phyloP scores from a whole-genome alignment of 148 eudicot species.

The Fallopia convolvulus region DNA sequence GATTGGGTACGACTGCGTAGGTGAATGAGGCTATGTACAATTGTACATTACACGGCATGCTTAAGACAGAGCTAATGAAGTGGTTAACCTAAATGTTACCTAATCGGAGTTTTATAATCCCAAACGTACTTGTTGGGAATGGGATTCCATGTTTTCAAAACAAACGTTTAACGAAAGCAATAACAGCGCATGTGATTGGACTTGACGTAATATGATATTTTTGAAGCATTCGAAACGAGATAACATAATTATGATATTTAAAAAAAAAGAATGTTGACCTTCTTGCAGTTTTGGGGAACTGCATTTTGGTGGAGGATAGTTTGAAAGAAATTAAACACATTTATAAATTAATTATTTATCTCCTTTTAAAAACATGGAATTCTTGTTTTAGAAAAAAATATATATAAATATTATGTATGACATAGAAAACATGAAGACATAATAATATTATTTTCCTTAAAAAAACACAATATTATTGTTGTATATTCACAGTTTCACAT shows the following conservation, averaged over 20 bases:
- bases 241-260: too few species aligned
- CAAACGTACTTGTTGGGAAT: neutral
- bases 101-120: neutral
- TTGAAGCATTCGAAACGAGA: too few species aligned
- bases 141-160: neutral
- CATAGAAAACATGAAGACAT: too few species aligned
- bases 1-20: neutral
- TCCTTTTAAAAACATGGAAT: too few species aligned
- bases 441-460: too few species aligned
- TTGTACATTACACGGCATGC: neutral
- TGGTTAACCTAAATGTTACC: neutral
- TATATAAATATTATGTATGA: too few species aligned
- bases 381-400: too few species aligned
- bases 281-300: neutral
- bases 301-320: neutral
- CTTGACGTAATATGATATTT: neutral
- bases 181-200: neutral
- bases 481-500: too few species aligned
- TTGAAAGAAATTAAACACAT: too few species aligned
- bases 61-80: slow-evolving; percentile 1
- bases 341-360: too few species aligned
- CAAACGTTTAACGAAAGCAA: neutral
- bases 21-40: neutral
- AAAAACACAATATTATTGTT: too few species aligned
- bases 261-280: neutral